Conservation (phyloP, 73 alveolate species). For the Tetrahymena borealis region DNA sequence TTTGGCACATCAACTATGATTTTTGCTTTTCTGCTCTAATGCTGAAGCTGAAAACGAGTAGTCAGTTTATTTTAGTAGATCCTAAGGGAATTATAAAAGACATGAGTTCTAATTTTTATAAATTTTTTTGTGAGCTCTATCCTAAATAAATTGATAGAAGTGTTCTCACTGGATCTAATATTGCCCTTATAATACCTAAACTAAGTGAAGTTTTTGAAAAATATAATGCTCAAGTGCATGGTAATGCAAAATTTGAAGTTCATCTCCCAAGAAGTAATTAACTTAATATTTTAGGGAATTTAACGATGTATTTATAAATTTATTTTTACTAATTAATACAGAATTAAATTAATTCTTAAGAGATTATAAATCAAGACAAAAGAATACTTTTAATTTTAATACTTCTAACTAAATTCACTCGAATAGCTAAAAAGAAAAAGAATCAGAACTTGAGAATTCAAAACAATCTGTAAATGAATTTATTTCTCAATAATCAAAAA, state of each 20-base stretch:
- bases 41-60: not conserved
- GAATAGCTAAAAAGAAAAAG: not conserved
- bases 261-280: not conserved
- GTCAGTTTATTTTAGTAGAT: not conserved
- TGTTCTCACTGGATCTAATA: not conserved
- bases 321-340: not conserved
- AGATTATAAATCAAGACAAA: not conserved
- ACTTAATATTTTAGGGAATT: no score
- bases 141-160: not conserved
- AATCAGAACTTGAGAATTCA: not conserved
- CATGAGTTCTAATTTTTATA: not conserved
- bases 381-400: not conserved
- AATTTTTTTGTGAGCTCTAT: not conserved
- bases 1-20: not conserved
- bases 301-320: no score
- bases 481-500: not conserved
- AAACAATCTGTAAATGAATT: not conserved
- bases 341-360: not conserved
- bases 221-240: not conserved
- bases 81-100: not conserved
- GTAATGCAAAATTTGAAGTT: not conserved
- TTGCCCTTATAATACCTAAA: not conserved
- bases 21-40: not conserved
- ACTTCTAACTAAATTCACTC: not conserved
- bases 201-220: not conserved